Conservation (phyloP, 305 asterid genomes). For the Coffea humblotiana region DNA sequence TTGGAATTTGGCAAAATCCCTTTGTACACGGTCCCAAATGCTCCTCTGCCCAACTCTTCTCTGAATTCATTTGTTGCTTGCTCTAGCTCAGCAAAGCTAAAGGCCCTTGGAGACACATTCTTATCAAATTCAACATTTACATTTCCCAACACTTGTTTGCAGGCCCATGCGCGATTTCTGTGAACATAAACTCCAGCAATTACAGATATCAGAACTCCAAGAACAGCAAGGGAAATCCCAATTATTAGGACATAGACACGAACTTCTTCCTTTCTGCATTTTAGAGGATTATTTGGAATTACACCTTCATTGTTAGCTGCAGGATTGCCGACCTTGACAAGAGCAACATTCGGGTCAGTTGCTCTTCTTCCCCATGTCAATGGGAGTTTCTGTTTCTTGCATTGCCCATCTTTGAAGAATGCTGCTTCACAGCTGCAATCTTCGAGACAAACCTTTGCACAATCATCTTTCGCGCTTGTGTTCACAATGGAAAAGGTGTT, state of each 20-base stretch:
- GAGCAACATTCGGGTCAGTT: too few species aligned
- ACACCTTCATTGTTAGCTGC: too few species aligned
- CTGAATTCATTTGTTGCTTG: constrained; percentile 34
- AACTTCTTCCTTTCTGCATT: constrained; percentile 11
- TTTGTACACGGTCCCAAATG: constrained; percentile 18
- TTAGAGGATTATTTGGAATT: not conserved
- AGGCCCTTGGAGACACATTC: constrained; percentile 25
- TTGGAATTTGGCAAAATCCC: too few species aligned
- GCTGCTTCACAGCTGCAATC: constrained; percentile 23
- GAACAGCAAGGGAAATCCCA: constrained; percentile 23
- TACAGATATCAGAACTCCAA: not conserved
- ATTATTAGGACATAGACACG: constrained; percentile 23
- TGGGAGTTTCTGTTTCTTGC: constrained; percentile 16
- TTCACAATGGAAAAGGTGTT: constrained; percentile 11
- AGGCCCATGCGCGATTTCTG: constrained; percentile 17
- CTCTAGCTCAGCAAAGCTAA: constrained; percentile 30
- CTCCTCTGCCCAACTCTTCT: constrained; percentile 32
- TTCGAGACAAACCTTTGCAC: constrained; percentile 31
- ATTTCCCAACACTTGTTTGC: constrained; percentile 12
- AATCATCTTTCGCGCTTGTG: constrained; percentile 20
- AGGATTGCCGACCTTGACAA: too few species aligned
- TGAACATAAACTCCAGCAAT: not conserved
- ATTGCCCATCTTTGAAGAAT: constrained; percentile 4
- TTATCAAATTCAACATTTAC: constrained; percentile 11
- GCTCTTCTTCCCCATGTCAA: too few species aligned